Base-by-base conservation (phyloP, 441 rosid species). In the Erodium trifolium region DNA sequence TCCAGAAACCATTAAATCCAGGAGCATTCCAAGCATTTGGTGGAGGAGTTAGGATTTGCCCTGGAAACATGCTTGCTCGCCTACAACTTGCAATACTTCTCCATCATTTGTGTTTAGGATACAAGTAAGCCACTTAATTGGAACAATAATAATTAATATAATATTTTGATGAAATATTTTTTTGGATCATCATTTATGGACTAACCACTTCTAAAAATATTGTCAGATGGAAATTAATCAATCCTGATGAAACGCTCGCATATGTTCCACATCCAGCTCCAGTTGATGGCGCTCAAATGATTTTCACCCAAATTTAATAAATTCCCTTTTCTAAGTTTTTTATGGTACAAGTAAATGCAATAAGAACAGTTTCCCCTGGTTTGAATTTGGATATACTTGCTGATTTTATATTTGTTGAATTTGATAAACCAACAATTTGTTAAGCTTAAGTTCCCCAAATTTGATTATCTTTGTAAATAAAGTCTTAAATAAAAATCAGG, bases 31-130 rank as follows among this genome's bases (percentile, higher is more conserved):
- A 23, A 14, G 85, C 73, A 12, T 79, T 81, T 51, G 77, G 85
- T 5, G 73, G 70, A 0, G 85, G 86, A 7, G 4, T 59, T 0
- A 78, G 81, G 72, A 74, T 81, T 10, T 82, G 85, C 41, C 63
- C 81, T 0, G 80, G 82, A 43, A 75, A 82, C 69, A 79, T 63
- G 79, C 78, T 85, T 14, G 80, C 79, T 53, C 74, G 82, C 3
- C 31, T 71, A 41, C 77, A 80, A 71, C 17, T 80, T 34, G 78
- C 77, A 1, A 45, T 77, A 4, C 55, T 81, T 16, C 79, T 85
- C 47, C 85, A 81, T 67, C 85, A 80, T 70, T 63, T 85, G 23
- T 77, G 72, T 6, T 8, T 70, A 41, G 85, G 81, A 78, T 80
- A 85, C 82, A 80, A 73, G 85, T 79, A 78, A 69, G 5, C 4